A percentile compares a stretch with the other conserved stretches of the same genome.
Conservation (phyloP, 768 basidiomycete genomes). For the Exsudoporus frostii region DNA sequence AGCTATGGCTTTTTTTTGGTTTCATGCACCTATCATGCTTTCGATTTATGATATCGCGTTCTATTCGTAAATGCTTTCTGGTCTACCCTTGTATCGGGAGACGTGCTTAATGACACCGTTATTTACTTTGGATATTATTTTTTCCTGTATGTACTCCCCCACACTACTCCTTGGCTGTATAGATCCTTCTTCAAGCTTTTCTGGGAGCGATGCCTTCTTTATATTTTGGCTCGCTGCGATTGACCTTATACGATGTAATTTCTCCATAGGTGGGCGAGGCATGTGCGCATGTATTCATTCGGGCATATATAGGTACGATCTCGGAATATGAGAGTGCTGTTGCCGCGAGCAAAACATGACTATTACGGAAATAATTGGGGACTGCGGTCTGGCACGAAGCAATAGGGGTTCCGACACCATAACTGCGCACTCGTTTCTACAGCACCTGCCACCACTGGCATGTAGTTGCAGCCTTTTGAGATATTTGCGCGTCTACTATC, state of each 20-base stretch:
- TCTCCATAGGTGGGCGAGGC: too few relatives aligned
- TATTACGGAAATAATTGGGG: too few relatives aligned
- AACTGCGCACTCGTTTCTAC: not conserved
- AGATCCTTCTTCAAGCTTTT: not conserved
- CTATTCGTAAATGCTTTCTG: not conserved
- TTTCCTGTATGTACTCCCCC: not conserved
- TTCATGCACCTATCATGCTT: not conserved
- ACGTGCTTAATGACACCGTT: not conserved
- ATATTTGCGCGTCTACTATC: not conserved
- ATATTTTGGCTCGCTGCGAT: too few relatives aligned
- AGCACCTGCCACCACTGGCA: not conserved
- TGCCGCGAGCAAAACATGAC: too few relatives aligned
- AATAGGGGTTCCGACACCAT: too few relatives aligned
- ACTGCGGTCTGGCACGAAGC: too few relatives aligned
- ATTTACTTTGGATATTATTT: not conserved
- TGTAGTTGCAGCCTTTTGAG: not conserved
- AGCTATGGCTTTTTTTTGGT: not conserved
- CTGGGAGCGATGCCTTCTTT: not conserved
- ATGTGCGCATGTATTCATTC: too few relatives aligned
- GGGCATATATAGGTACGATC: too few relatives aligned
- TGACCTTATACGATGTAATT: too few relatives aligned
- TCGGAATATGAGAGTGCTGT: too few relatives aligned
- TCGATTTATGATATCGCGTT: slow-evolving; percentile 1
- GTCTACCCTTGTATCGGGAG: not conserved
- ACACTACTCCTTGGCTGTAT: not conserved